A percentile compares a stretch with the other conserved stretches of the same genome.
These are phyloP conservation scores for Grosmannia penicillata DNA, from an alignment of 2,329 filamentous ascomycete species.

Conservation along the genomic window DNA sequence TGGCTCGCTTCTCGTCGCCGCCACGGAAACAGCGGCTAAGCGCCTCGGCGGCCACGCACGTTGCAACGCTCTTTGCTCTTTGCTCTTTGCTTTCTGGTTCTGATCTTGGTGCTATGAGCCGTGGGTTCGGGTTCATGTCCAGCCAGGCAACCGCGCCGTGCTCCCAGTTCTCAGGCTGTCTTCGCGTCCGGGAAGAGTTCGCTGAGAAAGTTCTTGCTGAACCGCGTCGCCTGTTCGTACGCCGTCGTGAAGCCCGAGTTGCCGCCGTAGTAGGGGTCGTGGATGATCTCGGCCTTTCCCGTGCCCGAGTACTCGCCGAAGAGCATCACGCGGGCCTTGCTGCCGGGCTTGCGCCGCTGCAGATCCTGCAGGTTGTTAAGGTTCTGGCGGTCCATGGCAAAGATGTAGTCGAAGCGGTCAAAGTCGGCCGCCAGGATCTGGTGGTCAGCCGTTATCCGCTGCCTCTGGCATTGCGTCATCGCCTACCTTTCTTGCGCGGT, in stretches of 20 bases:
- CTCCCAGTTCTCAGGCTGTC: constrained; percentile 1
- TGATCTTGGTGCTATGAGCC: too few relatives aligned
- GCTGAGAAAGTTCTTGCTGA: constrained; percentile 61
- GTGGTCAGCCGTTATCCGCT: neutral
- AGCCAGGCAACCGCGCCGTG: too few relatives aligned
- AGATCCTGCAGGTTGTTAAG: constrained; percentile 52
- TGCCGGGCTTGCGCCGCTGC: constrained; percentile 39
- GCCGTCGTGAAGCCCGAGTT: constrained; percentile 66
- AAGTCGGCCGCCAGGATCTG: constrained; percentile 56
- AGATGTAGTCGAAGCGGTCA: constrained; percentile 74
- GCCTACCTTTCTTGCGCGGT: constrained; percentile 60
- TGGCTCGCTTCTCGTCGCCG: too few relatives aligned
- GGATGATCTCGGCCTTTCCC: constrained; percentile 54
- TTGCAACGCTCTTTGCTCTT: too few relatives aligned
- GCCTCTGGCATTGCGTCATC: neutral
- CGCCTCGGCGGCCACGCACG: too few relatives aligned
- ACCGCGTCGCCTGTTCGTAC: constrained; percentile 71
- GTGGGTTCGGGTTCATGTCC: too few relatives aligned
- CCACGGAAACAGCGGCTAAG: too few relatives aligned
- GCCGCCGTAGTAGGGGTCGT: constrained; percentile 90
- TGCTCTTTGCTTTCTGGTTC: too few relatives aligned
- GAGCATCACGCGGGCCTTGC: constrained; percentile 55
- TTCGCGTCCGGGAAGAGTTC: constrained; percentile 32
- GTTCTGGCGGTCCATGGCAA: constrained; percentile 87
- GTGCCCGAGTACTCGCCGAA: constrained; percentile 72